phyloP scores from a whole-genome alignment of 306 rosid species.

The Nissolia schottii region DNA sequence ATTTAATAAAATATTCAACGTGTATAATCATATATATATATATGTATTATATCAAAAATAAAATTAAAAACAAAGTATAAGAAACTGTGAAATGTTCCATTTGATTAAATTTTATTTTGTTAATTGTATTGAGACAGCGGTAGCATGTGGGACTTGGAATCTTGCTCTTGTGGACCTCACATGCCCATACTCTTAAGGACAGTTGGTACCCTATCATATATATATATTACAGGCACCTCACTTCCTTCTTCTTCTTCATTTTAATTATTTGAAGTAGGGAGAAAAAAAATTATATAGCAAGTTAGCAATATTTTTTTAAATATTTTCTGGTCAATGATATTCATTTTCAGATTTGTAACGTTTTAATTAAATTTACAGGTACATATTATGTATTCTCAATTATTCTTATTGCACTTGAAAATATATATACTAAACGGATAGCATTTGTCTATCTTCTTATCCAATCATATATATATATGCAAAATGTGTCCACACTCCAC shows the following conservation, averaged over 20 bases:
- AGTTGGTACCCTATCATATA: constrained; percentile 23
- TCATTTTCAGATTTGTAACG: not conserved
- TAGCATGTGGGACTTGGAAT: constrained; percentile 29
- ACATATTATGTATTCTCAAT: constrained; percentile 1
- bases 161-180: constrained; percentile 27
- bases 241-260: not conserved
- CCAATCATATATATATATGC: constrained; percentile 13
- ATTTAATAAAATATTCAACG: not conserved
- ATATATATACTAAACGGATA: not conserved
- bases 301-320: not conserved
- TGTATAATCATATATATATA: not conserved
- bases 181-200: constrained; percentile 16
- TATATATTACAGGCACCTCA: not conserved
- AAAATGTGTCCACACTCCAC: not conserved
- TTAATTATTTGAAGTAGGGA: not conserved
- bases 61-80: not conserved
- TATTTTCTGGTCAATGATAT: constrained; percentile 25
- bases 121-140: constrained; percentile 10
- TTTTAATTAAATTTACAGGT: not conserved
- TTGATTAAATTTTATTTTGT: not conserved
- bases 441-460: constrained; percentile 9
- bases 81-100: not conserved
- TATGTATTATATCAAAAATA: not conserved
- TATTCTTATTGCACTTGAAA: constrained; percentile 10
- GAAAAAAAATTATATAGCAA: not conserved